Evolutionary conservation across 495 filamentous ascomycete species (phyloP).

Genomic region (Chaetomium cochliodes): DNA sequence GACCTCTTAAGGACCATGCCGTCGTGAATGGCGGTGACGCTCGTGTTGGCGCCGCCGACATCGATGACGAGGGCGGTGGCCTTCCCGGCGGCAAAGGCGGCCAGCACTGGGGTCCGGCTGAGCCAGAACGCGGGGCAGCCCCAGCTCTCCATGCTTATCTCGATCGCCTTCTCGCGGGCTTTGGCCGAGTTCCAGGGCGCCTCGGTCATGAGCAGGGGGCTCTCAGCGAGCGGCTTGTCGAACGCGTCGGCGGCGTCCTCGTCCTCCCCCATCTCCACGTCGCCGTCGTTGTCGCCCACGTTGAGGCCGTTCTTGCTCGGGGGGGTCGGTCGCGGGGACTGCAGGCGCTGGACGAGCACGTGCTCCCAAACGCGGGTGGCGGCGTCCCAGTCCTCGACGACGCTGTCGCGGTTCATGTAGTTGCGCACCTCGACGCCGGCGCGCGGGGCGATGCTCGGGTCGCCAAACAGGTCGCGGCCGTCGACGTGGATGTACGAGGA

Average conservation of each 20-base stretch:
- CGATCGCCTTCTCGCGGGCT: slow-evolving; percentile 84
- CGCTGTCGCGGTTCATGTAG: slow-evolving; percentile 83
- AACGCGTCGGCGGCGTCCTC: slow-evolving; percentile 55
- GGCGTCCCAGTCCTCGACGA: slow-evolving; percentile 95
- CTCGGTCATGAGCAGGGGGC: slow-evolving; percentile 91
- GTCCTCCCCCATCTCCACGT: slow-evolving; percentile 55
- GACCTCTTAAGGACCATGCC: slow-evolving; percentile 91
- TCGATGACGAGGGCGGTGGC: slow-evolving; percentile 89
- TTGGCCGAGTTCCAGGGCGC: slow-evolving; percentile 87
- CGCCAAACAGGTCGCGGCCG: slow-evolving; percentile 73
- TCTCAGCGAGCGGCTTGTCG: slow-evolving; percentile 81
- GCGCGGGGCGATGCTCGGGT: slow-evolving; percentile 76
- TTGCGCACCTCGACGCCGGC: slow-evolving; percentile 78
- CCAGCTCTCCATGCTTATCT: slow-evolving; percentile 95
- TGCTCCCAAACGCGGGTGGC: slow-evolving; percentile 84
- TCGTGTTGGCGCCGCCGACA: slow-evolving; percentile 85
- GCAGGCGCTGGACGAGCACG: slow-evolving; percentile 68
- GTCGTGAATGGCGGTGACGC: slow-evolving; percentile 88
- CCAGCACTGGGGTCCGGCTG: slow-evolving; percentile 56
- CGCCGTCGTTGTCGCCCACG: slow-evolving; percentile 39
- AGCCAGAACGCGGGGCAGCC: slow-evolving; percentile 91
- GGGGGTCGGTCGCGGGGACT: slow-evolving; percentile 64
- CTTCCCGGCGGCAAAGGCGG: slow-evolving; percentile 84
- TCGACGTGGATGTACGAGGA: slow-evolving; percentile 68
- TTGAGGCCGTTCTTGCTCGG: slow-evolving; percentile 74